Conservation (phyloP, 768 basidiomycete genomes). For the Hirschioporus abietinus region DNA sequence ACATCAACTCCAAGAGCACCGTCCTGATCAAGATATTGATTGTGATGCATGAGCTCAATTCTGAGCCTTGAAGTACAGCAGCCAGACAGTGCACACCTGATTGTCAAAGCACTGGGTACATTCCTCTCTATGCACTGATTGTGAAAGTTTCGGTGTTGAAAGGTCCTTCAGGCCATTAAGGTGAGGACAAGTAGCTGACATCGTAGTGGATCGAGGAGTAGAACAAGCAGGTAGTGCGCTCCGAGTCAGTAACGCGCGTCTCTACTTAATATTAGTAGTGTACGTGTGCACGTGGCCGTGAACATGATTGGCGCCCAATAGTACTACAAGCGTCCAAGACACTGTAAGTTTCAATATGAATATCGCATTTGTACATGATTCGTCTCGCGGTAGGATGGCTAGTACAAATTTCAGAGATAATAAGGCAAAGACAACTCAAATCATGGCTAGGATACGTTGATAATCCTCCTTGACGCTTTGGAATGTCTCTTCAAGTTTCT, state of each 20-base stretch:
- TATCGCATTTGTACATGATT: background rate
- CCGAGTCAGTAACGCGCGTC: background rate
- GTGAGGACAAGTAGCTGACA: conserved; percentile 44
- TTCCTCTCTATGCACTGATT: conserved; percentile 84
- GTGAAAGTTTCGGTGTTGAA: conserved; percentile 53
- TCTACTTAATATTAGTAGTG: background rate
- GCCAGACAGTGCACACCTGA: conserved; percentile 48
- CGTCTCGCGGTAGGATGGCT: background rate
- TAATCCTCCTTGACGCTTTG: conserved; percentile 84
- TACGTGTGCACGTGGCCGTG: background rate
- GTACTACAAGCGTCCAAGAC: background rate
- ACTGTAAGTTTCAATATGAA: background rate
- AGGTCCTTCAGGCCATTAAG: conserved; percentile 43
- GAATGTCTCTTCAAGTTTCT: conserved; percentile 92
- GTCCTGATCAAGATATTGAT: conserved; percentile 44
- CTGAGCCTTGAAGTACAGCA: background rate
- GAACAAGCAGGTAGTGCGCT: background rate
- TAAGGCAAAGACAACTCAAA: conserved; percentile 16
- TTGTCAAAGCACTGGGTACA: conserved; percentile 97
- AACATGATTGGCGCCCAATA: background rate
- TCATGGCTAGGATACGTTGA: conserved; percentile 61
- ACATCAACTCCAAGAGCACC: conserved; percentile 74
- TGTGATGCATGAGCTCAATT: background rate
- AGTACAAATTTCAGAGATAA: background rate
- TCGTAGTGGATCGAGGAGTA: background rate